Evolutionary conservation across 2,329 filamentous ascomycete genomes (phyloP).

Genomic region (Didymella arachidicola): DNA sequence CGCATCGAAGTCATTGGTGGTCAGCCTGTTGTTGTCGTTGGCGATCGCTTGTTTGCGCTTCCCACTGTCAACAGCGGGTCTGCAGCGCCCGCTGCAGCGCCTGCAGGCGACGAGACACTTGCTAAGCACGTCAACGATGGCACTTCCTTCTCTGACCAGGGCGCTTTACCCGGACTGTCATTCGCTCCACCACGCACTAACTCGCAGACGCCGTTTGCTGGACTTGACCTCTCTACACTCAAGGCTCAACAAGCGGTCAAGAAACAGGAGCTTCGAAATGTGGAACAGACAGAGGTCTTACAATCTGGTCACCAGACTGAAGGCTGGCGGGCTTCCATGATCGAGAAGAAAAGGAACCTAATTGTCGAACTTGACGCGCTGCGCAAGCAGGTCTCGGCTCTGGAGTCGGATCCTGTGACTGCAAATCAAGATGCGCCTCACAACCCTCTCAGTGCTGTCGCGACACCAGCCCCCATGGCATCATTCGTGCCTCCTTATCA

Average conservation of each 20-base stretch:
- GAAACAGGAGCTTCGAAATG: conserved; percentile 45
- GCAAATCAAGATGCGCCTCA: conserved; percentile 2
- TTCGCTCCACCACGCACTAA: conserved; percentile 27
- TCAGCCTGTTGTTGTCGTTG: conserved; percentile 44
- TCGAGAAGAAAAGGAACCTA: conserved; percentile 47
- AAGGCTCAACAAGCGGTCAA: conserved; percentile 41
- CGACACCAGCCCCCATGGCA: conserved; percentile 17
- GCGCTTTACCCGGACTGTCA: conserved; percentile 19
- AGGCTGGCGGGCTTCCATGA: conserved; percentile 44
- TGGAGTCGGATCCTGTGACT: conserved; percentile 31
- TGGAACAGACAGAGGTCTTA: conserved; percentile 49
- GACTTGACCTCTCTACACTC: conserved; percentile 37
- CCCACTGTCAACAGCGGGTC: conserved; percentile 35
- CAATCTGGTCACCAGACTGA: conserved; percentile 45
- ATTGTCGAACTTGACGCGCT: conserved; percentile 49
- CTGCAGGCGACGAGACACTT: conserved; percentile 23
- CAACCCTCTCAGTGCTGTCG: conserved; percentile 11
- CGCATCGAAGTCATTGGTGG: conserved; percentile 42
- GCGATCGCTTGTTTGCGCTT: conserved; percentile 44
- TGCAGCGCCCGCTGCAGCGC: conserved; percentile 19
- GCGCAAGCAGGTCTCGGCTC: conserved; percentile 44
- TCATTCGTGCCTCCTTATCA: conserved; percentile 39
- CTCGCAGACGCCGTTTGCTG: conserved; percentile 34
- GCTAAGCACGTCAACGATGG: conserved; percentile 25
- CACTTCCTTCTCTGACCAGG: conserved; percentile 23